phyloP scores from a whole-genome alignment of 306 rosid genomes.

The Malus sylvestris region DNA sequence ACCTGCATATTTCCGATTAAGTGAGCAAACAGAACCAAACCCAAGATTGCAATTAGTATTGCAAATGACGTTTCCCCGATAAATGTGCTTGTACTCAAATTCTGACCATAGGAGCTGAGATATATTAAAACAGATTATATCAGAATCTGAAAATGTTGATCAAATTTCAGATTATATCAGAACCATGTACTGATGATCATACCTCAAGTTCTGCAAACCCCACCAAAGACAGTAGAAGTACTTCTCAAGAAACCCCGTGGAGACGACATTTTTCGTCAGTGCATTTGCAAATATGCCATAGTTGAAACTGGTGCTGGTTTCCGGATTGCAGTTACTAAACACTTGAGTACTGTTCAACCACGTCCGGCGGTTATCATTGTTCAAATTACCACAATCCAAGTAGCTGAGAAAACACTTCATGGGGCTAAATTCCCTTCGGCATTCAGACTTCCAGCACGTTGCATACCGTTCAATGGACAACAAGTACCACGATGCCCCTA shows the following conservation, averaged over 20 bases:
- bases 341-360: slow-evolving; percentile 57
- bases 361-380: slow-evolving; percentile 27
- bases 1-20: slow-evolving; percentile 99
- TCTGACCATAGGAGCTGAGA: slow-evolving; percentile 78
- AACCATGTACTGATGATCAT: background rate
- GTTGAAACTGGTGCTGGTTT: slow-evolving; percentile 32
- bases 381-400: slow-evolving; percentile 55
- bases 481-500: slow-evolving; percentile 92
- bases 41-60: slow-evolving; percentile 66
- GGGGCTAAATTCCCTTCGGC: slow-evolving; percentile 52
- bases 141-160: background rate
- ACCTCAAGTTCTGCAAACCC: slow-evolving; percentile 98
- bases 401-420: slow-evolving; percentile 42
- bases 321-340: slow-evolving; percentile 64
- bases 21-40: slow-evolving; percentile 84
- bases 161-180: background rate
- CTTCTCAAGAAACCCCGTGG: slow-evolving; percentile 52
- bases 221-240: slow-evolving; percentile 91
- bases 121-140: background rate
- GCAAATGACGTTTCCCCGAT: slow-evolving; percentile 81
- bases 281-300: slow-evolving; percentile 64
- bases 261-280: slow-evolving; percentile 44
- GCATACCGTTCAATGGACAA: slow-evolving; percentile 72
- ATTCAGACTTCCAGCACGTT: slow-evolving; percentile 71
- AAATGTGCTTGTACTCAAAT: slow-evolving; percentile 54